Evolutionary conservation across 2,329 filamentous ascomycete genomes (phyloP).

Genomic region (Botrytis hyacinthi): DNA sequence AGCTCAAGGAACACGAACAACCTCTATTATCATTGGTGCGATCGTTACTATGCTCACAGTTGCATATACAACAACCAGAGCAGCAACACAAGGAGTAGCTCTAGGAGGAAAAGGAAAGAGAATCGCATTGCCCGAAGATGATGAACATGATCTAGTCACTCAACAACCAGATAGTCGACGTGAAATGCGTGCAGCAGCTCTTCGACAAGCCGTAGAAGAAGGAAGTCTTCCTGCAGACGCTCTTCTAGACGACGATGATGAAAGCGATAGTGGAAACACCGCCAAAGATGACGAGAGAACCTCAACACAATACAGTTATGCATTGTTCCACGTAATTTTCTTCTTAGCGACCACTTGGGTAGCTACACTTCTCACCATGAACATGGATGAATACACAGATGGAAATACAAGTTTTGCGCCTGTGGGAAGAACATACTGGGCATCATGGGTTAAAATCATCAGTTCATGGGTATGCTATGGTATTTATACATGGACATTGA

Average conservation of each 20-base stretch:
- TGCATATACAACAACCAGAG: constrained; percentile 94
- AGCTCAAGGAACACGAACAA: constrained; percentile 82
- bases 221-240: constrained; percentile 90
- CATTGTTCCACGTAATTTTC: constrained; percentile 96
- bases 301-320: constrained; percentile 93
- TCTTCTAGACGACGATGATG: constrained; percentile 69
- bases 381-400: constrained; percentile 63
- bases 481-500: constrained; percentile 89
- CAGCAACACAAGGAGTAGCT: constrained; percentile 84
- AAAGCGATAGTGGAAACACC: constrained; percentile 56
- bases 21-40: constrained; percentile 87
- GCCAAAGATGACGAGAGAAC: constrained; percentile 83
- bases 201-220: constrained; percentile 88
- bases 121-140: constrained; percentile 64
- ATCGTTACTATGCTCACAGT: constrained; percentile 96
- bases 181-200: constrained; percentile 89
- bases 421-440: constrained; percentile 93
- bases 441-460: constrained; percentile 98
- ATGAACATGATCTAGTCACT: constrained; percentile 85
- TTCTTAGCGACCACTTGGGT: constrained; percentile 96
- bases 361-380: constrained; percentile 82
- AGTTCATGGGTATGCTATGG: constrained; percentile 95
- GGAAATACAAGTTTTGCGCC: constrained; percentile 80
- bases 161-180: constrained; percentile 76
- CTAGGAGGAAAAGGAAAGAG: constrained; percentile 61